These are phyloP conservation scores for Lentinula sp. DNA, from an alignment of 768 basidiomycete genomes.

Conservation along the genomic window DNA sequence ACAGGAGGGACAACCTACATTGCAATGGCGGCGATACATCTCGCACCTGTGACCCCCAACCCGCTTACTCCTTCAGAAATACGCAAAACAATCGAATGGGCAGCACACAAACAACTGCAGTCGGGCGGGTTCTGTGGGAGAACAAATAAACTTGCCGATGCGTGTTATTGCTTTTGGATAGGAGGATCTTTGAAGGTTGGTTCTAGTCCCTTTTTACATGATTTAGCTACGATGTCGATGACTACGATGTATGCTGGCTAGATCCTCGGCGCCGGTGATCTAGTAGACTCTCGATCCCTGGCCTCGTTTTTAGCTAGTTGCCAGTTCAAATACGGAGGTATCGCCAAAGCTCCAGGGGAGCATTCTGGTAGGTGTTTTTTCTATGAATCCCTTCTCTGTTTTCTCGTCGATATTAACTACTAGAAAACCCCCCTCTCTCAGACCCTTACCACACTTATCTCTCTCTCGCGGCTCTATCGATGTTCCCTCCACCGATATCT, in stretches of 20 bases:
- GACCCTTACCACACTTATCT: constrained; percentile 97
- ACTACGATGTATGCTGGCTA: constrained; percentile 19
- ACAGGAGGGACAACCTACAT: constrained; percentile 93
- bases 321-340: constrained; percentile 87
- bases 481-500: constrained; percentile 44
- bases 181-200: constrained; percentile 72
- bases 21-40: constrained; percentile 68
- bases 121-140: constrained; percentile 85
- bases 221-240: background rate
- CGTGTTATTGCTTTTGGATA: constrained; percentile 98
- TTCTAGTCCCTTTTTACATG: background rate
- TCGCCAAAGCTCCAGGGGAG: constrained; percentile 78
- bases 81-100: constrained; percentile 64
- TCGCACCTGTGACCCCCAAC: constrained; percentile 29
- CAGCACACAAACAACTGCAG: constrained; percentile 61
- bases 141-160: constrained; percentile 82
- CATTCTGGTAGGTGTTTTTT: constrained; percentile 53
- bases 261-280: constrained; percentile 60
- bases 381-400: background rate
- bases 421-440: constrained; percentile 15
- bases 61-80: constrained; percentile 34
- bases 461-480: constrained; percentile 72
- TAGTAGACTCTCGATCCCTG: constrained; percentile 54
- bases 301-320: constrained; percentile 62
- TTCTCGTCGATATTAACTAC: background rate